Evolutionary conservation across 1,284 basidiomycete species (phyloP).

Genomic region (Takashimella koratensis): DNA sequence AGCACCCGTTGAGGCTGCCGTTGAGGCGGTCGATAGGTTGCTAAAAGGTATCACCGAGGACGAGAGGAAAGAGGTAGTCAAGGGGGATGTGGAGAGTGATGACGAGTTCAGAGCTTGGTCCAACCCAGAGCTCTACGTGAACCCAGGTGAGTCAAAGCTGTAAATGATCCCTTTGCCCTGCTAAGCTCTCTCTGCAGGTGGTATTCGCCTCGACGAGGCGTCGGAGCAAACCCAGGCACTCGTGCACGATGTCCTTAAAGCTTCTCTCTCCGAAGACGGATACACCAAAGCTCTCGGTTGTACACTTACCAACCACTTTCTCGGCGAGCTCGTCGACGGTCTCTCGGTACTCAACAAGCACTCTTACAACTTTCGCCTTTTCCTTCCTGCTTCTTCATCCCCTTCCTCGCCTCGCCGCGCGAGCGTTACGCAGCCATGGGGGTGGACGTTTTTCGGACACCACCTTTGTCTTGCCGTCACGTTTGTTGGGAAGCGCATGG

Average conservation of each 20-base stretch:
- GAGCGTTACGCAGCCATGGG: conserved; percentile 33
- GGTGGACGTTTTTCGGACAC: conserved; percentile 44
- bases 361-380: conserved; percentile 45
- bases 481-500: conserved; percentile 40
- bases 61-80: conserved; percentile 18
- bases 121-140: conserved; percentile 45
- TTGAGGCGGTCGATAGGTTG: conserved; percentile 26
- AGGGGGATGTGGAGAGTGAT: conserved; percentile 31
- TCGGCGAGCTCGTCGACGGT: conserved; percentile 42
- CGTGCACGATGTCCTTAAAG: conserved; percentile 33
- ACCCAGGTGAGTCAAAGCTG: conserved; percentile 23
- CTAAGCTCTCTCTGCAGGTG: conserved; percentile 19
- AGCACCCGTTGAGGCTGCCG: conserved; percentile 33
- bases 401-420: conserved; percentile 8
- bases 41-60: conserved; percentile 18
- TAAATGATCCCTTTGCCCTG: too few relatives aligned
- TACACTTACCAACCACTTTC: conserved; percentile 42
- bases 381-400: conserved; percentile 11
- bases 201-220: conserved; percentile 45
- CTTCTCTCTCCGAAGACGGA: conserved; percentile 31
- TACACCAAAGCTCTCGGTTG: conserved; percentile 41
- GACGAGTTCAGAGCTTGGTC: conserved; percentile 41
- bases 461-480: conserved; percentile 43
- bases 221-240: conserved; percentile 20
- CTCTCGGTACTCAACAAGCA: conserved; percentile 38